Percentiles rank a stretch among this genome's conserved stretches.
Evolutionary conservation across 495 filamentous ascomycete genomes (phyloP).

Genomic region (Lepidopterella palustris): DNA sequence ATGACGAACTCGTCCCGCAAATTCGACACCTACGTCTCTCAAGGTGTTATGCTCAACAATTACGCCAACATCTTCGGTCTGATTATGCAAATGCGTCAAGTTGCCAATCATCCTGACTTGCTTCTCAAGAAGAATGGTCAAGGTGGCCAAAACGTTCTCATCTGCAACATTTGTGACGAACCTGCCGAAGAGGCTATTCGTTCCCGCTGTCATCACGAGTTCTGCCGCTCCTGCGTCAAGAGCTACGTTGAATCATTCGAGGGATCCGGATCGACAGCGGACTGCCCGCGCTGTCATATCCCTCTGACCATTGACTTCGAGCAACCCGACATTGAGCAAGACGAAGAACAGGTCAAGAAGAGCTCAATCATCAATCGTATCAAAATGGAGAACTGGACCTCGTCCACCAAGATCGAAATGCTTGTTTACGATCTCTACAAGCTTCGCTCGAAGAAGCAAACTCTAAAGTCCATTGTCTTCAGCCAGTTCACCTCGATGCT

Average conservation of each 20-base stretch:
- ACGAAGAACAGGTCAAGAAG: slow-evolving; percentile 77
- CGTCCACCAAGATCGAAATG: slow-evolving; percentile 95
- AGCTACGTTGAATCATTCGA: slow-evolving; percentile 73
- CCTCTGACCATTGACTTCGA: slow-evolving; percentile 82
- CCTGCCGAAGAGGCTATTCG: slow-evolving; percentile 89
- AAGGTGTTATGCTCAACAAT: slow-evolving; percentile 92
- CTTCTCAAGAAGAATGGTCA: slow-evolving; percentile 83
- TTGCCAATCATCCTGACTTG: slow-evolving; percentile 90
- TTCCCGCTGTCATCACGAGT: slow-evolving; percentile 87
- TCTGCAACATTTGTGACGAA: slow-evolving; percentile 93
- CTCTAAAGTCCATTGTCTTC: slow-evolving; percentile 79
- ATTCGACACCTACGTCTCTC: slow-evolving; percentile 92
- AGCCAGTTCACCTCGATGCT: slow-evolving; percentile 68
- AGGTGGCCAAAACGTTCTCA: slow-evolving; percentile 81
- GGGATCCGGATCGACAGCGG: slow-evolving; percentile 49
- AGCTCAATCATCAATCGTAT: slow-evolving; percentile 95
- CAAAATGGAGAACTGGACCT: slow-evolving; percentile 95
- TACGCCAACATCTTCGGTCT: slow-evolving; percentile 84
- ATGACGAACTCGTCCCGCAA: slow-evolving; percentile 81
- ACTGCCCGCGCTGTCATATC: slow-evolving; percentile 92
- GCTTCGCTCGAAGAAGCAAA: slow-evolving; percentile 80
- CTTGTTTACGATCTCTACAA: slow-evolving; percentile 88
- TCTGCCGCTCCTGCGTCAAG: slow-evolving; percentile 84
- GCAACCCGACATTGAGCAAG: slow-evolving; percentile 87
- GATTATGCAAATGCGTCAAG: slow-evolving; percentile 97